Evolutionary conservation across 2,329 filamentous ascomycete genomes (phyloP).

Genomic region (Aspergillus alliaceus): DNA sequence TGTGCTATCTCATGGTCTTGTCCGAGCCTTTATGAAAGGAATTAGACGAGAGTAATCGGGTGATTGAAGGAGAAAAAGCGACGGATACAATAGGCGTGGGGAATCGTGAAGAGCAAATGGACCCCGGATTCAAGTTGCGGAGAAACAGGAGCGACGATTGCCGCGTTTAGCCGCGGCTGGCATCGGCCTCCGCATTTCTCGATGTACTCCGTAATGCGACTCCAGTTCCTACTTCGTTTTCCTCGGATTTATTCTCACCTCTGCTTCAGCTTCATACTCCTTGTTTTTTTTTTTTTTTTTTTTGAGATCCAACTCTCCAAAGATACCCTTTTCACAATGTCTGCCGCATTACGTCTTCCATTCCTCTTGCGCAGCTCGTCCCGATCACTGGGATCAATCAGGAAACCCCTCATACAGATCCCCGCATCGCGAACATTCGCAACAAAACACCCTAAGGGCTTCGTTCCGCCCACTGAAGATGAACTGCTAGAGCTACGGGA

Average conservation of each 20-base stretch:
- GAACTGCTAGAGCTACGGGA: constrained; percentile 81
- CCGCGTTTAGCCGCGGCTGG: constrained; percentile 45
- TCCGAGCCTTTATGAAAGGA: not conserved
- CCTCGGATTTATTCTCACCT: constrained; percentile 2
- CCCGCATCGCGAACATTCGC: constrained; percentile 53
- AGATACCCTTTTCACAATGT: constrained; percentile 25
- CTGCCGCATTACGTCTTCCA: constrained; percentile 29
- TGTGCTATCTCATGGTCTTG: constrained; percentile 3
- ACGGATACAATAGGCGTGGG: constrained; percentile 9
- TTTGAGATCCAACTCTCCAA: not conserved
- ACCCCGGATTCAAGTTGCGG: constrained; percentile 21
- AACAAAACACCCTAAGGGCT: constrained; percentile 66
- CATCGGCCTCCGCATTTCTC: constrained; percentile 15
- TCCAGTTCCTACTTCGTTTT: not conserved
- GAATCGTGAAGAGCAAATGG: not conserved
- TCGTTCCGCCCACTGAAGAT: constrained; percentile 64
- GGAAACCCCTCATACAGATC: constrained; percentile 31
- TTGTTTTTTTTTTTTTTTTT: not conserved
- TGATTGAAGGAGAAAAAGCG: not conserved
- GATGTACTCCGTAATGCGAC: not conserved
- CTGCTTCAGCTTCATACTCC: not conserved
- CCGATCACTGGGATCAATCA: constrained; percentile 26
- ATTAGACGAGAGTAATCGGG: not conserved
- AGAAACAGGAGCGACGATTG: constrained; percentile 41
- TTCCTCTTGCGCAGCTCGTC: constrained; percentile 34